Conservation (phyloP, 495 filamentous ascomycete species). For the Xylaria acuta region DNA sequence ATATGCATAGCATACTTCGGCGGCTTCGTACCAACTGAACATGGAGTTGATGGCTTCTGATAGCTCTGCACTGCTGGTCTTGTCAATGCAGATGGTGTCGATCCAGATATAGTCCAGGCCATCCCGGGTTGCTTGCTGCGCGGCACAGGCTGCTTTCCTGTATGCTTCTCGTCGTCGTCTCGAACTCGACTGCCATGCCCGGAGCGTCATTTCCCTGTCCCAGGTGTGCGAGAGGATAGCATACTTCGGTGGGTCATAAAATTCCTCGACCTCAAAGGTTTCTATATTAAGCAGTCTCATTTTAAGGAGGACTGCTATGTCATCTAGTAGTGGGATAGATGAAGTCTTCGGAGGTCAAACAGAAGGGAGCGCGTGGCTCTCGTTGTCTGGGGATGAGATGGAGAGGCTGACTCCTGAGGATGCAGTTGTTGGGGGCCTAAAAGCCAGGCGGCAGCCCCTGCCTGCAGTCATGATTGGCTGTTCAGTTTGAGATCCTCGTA, state of each 20-base stretch:
- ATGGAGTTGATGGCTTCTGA: neutral
- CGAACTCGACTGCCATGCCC: neutral
- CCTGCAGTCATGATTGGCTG: neutral
- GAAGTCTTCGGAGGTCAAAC: neutral
- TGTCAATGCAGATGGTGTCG: neutral
- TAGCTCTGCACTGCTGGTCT: neutral
- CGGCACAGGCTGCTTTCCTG: neutral
- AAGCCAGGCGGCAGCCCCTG: neutral
- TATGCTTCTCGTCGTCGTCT: neutral
- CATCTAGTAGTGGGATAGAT: neutral
- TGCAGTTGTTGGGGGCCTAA: neutral
- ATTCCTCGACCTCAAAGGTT: neutral
- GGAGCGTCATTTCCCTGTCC: conserved; percentile 5
- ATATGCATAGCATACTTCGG: neutral
- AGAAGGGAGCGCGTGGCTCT: neutral
- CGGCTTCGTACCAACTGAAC: neutral
- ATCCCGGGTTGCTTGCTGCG: neutral
- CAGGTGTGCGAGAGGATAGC: conserved; percentile 36
- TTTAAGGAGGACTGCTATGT: neutral
- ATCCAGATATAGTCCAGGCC: neutral
- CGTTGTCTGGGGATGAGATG: neutral
- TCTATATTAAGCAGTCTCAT: neutral
- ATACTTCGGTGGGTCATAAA: neutral
- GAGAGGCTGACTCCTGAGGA: neutral
- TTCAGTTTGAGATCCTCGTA: neutral